Conservation (phyloP, 1,139 yeast genomes). For the Yamadazyma siamensis region DNA sequence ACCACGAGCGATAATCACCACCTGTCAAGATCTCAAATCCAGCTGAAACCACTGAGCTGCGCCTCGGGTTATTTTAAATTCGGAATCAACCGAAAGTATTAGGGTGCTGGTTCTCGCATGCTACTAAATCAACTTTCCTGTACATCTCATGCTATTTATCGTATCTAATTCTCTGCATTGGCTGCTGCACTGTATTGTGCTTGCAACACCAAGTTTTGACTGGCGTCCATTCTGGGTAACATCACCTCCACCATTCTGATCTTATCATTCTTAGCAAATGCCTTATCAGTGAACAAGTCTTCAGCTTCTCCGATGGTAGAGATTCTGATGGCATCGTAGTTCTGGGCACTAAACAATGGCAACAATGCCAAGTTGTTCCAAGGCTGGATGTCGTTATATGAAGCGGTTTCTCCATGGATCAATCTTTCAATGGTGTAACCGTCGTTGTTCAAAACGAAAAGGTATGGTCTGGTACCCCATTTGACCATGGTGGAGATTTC, state of each 20-base stretch:
- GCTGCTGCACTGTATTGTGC: slow-evolving; percentile 74
- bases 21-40: too few relatives aligned
- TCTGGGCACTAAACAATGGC: slow-evolving; percentile 69
- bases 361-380: slow-evolving; percentile 75
- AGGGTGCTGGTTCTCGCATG: too few relatives aligned
- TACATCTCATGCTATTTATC: slow-evolving; percentile 4
- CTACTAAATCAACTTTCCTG: too few relatives aligned
- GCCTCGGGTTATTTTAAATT: too few relatives aligned
- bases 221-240: slow-evolving; percentile 82
- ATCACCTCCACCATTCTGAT: slow-evolving; percentile 77
- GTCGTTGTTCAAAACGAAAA: slow-evolving; percentile 78
- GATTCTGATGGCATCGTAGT: slow-evolving; percentile 53
- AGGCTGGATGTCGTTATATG: slow-evolving; percentile 76
- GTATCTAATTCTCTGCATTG: slow-evolving; percentile 36
- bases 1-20: too few relatives aligned
- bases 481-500: slow-evolving; percentile 82
- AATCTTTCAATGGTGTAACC: slow-evolving; percentile 90
- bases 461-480: slow-evolving; percentile 76
- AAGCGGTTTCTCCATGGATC: slow-evolving; percentile 76
- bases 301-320: slow-evolving; percentile 67
- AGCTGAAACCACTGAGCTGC: too few relatives aligned
- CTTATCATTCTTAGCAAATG: slow-evolving; percentile 58
- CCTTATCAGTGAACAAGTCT: slow-evolving; percentile 48
- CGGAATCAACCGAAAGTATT: too few relatives aligned
- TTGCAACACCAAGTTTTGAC: slow-evolving; percentile 61